Evolutionary conservation across 495 filamentous ascomycete genomes (phyloP), one percentile per base, ranked within the genome.

Genomic region (Podospora pseudocomata): DNA sequence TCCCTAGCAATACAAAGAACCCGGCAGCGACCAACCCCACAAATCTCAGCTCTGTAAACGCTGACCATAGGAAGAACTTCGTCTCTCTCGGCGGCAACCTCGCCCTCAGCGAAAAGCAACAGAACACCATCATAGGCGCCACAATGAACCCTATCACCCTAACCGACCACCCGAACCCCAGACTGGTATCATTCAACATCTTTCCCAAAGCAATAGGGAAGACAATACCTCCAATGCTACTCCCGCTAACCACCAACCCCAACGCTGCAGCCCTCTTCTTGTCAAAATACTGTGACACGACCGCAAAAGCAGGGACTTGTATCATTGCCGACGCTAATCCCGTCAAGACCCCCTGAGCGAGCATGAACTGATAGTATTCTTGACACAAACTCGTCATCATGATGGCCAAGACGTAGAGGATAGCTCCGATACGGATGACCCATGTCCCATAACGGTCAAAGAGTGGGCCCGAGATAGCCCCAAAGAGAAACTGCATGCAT

Each of bases 91-190:
- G 80, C 18, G 83, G 82, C 1, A 88, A 71, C 0, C 86, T 80
- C 4, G 79, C 68, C 56, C 72, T 76, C 18, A 88, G 71, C 1
- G 79, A 72, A 5, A 82, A 20, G 56, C 75, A 75, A 15, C 82
- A 72, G n/a, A 88, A 75, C 0, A 64, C 55, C 9, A 87, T 65
- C 60, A 87, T 44, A n/a, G 82, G 80, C 2, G 86, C 61, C 19
- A 84, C 79, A 32, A 89, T 72, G 72, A 91, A 89, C 1, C 81
- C 88, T 16, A 85, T 74, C 23, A 89, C 80, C 5, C 88, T 79
- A 3, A 89, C 81, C 0, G 86, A 77, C 89, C 88, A 90, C 16
- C 79, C 86, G 63, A 89, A 91, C 2, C 84, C 81, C 2, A 90
- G 61, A 3, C 66, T 9, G 16, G 73, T 64, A 58, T 62, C 72